Conservation (phyloP, 1,284 basidiomycete species). For the Coniophora puteana region DNA sequence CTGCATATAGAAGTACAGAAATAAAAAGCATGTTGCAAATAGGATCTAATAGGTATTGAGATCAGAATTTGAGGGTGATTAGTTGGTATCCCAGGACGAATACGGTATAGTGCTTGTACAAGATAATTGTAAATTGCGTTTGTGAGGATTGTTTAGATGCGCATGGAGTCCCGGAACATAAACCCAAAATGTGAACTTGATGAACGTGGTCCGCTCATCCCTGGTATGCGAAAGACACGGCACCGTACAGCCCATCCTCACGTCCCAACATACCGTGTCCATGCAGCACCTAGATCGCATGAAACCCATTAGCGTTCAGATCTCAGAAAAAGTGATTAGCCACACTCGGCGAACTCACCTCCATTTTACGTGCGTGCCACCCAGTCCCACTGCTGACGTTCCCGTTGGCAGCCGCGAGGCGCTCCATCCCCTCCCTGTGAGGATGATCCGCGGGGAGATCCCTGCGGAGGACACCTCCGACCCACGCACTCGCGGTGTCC, state of each 20-base stretch:
- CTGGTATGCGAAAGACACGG: slow-evolving; percentile 87
- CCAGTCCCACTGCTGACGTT: slow-evolving; percentile 89
- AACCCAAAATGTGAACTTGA: not conserved
- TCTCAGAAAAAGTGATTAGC: slow-evolving; percentile 1
- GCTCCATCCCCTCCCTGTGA: slow-evolving; percentile 64
- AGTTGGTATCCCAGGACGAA: not conserved
- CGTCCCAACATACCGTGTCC: slow-evolving; percentile 89
- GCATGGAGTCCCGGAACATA: not conserved
- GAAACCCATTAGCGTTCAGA: slow-evolving; percentile 11
- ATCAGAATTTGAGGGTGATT: not conserved
- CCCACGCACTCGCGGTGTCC: slow-evolving; percentile 83
- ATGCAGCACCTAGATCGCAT: slow-evolving; percentile 57
- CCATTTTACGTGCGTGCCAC: slow-evolving; percentile 98
- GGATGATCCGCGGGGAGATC: slow-evolving; percentile 63
- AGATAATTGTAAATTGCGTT: not conserved
- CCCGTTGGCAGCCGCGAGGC: slow-evolving; percentile 79
- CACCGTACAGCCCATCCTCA: slow-evolving; percentile 92
- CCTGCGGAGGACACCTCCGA: slow-evolving; percentile 52
- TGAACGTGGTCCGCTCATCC: slow-evolving; percentile 50
- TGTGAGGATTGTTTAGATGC: too few species aligned
- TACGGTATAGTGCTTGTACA: not conserved
- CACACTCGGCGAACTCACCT: slow-evolving; percentile 51
- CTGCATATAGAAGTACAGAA: too few species aligned
- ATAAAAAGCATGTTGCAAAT: too few species aligned
- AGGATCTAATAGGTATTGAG: too few species aligned